These are phyloP conservation scores for Lavandula angustifolia DNA, from an alignment of 257 asterid species.

Conservation along the genomic window DNA sequence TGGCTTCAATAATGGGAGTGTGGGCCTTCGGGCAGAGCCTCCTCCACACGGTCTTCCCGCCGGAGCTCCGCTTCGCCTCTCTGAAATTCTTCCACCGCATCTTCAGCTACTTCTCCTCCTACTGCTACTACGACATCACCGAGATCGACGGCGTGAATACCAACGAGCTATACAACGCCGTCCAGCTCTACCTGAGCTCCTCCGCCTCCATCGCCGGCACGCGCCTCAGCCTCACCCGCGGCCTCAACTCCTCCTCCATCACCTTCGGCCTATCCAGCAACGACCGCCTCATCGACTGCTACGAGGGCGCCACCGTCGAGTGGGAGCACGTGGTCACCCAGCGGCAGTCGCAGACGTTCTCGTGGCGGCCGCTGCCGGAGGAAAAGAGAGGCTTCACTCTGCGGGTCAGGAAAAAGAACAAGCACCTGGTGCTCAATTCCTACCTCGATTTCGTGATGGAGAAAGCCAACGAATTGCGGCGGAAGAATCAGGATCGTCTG, in stretches of 20 bases:
- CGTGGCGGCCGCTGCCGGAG: constrained; percentile 65
- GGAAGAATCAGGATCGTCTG: constrained; percentile 55
- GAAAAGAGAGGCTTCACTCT: constrained; percentile 58
- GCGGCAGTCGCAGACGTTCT: constrained; percentile 49
- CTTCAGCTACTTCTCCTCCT: constrained; percentile 54
- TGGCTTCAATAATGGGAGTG: constrained; percentile 70
- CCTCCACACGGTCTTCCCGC: constrained; percentile 58
- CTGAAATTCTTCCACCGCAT: constrained; percentile 50
- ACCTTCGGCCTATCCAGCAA: constrained; percentile 63
- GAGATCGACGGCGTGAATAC: constrained; percentile 73
- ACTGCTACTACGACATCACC: constrained; percentile 69
- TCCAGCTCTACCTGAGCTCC: constrained; percentile 60
- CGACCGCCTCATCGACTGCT: constrained; percentile 52
- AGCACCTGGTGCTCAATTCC: constrained; percentile 43
- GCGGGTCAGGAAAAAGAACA: constrained; percentile 45
- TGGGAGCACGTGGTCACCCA: constrained; percentile 65
- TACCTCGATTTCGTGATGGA: constrained; percentile 52
- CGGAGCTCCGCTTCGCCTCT: constrained; percentile 61
- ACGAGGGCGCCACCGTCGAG: constrained; percentile 44
- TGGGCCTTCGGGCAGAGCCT: constrained; percentile 70
- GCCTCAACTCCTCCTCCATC: constrained; percentile 56
- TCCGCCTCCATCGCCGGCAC: constrained; percentile 61
- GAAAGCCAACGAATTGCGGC: constrained; percentile 43
- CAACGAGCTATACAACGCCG: constrained; percentile 73
- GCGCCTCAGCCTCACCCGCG: constrained; percentile 57